These are phyloP conservation scores for Neopestalotiopsis sp. DNA, from an alignment of 2,329 filamentous ascomycete genomes.

Conservation along the genomic window DNA sequence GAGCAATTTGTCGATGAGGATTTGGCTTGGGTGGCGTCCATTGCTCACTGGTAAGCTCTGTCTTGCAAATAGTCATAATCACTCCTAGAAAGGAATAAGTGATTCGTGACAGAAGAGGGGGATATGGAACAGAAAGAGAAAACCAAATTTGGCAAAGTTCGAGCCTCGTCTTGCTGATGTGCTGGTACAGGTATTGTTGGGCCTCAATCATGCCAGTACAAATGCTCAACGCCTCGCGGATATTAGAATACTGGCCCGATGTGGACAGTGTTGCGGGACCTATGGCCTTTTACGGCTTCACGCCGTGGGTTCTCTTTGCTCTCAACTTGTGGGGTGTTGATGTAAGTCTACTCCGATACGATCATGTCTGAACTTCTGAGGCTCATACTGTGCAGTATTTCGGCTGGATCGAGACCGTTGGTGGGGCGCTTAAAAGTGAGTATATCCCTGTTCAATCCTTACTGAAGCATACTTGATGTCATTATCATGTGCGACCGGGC, in stretches of 20 bases:
- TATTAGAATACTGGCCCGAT: constrained; percentile 19
- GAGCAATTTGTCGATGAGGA: constrained; percentile 28
- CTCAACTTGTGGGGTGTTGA: too few relatives aligned
- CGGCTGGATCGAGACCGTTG: constrained; percentile 30
- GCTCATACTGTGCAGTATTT: constrained; percentile 25
- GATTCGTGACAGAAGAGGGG: too few relatives aligned
- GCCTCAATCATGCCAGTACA: constrained; percentile 17
- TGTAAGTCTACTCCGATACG: too few relatives aligned
- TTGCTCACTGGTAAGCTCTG: constrained; percentile 24
- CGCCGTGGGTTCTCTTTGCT: too few relatives aligned
- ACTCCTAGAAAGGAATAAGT: too few relatives aligned
- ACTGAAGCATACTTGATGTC: too few relatives aligned
- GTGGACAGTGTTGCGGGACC: not conserved
- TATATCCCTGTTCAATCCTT: not conserved
- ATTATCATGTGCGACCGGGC: too few relatives aligned
- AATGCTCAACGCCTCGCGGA: constrained; percentile 20
- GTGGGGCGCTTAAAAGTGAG: constrained; percentile 27
- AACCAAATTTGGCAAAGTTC: too few relatives aligned
- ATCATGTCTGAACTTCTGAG: not conserved
- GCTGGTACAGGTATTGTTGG: constrained; percentile 14
- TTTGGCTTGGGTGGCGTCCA: constrained; percentile 25
- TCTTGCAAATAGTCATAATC: not conserved
- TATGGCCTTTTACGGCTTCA: constrained; percentile 20
- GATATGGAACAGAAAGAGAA: too few relatives aligned
- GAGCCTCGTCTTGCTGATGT: too few relatives aligned